Percentiles rank a stretch among this genome's conserved stretches.
phyloP scores from a whole-genome alignment of 148 eudicot species.

The Pharnaceum exiguum region DNA sequence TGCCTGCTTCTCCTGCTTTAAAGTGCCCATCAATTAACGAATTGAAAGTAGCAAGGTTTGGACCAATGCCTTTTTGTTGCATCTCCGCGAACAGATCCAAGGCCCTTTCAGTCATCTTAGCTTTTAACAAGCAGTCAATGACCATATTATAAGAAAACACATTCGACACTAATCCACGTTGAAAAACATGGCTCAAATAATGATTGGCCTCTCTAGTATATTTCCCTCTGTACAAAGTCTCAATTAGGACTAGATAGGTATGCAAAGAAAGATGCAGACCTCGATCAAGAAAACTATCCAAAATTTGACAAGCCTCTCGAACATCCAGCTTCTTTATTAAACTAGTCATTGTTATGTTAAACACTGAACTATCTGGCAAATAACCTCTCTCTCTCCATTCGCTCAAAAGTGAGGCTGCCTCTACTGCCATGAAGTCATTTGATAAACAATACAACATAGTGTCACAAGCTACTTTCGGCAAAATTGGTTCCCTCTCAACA shows the following conservation, averaged over 20 bases:
- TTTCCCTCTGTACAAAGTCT: conserved; percentile 47
- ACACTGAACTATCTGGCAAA: conserved; percentile 54
- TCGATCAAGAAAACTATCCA: conserved; percentile 39
- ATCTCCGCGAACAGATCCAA: conserved; percentile 43
- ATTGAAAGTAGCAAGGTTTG: conserved; percentile 80
- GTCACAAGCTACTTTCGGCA: conserved; percentile 63
- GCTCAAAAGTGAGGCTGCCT: conserved; percentile 53
- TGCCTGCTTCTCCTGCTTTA: conserved; percentile 51
- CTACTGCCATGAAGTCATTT: conserved; percentile 46
- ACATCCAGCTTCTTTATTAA: conserved; percentile 64
- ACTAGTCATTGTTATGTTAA: conserved; percentile 60
- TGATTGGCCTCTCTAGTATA: conserved; percentile 38
- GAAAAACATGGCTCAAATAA: conserved; percentile 44
- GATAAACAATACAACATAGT: conserved; percentile 55
- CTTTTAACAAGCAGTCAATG: conserved; percentile 75
- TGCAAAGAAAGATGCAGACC: conserved; percentile 49
- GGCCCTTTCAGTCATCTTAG: conserved; percentile 57
- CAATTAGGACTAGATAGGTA: conserved; percentile 50
- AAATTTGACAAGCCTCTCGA: conserved; percentile 48
- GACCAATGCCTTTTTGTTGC: conserved; percentile 50
- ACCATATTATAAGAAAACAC: conserved; percentile 71
- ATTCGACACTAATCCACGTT: conserved; percentile 44
- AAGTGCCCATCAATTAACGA: conserved; percentile 66
- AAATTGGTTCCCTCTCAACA: conserved; percentile 43
- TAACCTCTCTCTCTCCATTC: conserved; percentile 52